Conservation (phyloP, 2,329 filamentous ascomycete species). For the Cordyceps farinosa region DNA sequence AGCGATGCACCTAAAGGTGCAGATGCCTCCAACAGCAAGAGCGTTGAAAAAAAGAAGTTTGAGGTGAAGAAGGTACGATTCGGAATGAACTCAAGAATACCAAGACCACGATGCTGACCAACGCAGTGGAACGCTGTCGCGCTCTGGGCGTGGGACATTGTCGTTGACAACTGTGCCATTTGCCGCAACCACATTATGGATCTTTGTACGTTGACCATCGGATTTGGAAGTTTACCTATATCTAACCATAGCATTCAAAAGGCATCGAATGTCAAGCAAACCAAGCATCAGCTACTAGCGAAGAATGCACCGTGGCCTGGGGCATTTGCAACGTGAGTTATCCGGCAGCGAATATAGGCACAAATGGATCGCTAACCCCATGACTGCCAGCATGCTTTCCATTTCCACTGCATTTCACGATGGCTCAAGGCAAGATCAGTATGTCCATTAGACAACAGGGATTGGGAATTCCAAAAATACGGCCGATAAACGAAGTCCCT, state of each 20-base stretch:
- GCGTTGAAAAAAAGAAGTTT: conserved; percentile 83
- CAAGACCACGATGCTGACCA: conserved; percentile 19
- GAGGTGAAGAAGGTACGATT: conserved; percentile 90
- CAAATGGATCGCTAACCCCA: conserved; percentile 22
- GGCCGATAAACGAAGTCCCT: conserved; percentile 52
- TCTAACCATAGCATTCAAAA: conserved; percentile 34
- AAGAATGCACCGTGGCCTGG: conserved; percentile 98
- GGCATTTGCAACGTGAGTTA: conserved; percentile 92
- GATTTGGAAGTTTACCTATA: not conserved
- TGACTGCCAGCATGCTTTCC: conserved; percentile 79
- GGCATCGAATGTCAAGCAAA: conserved; percentile 99
- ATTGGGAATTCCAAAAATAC: conserved; percentile 99
- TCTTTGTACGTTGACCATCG: conserved; percentile 61
- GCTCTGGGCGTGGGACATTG: conserved; percentile 98
- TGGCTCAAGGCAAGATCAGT: conserved; percentile 99
- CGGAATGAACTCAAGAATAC: not conserved
- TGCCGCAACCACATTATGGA: conserved; percentile 99
- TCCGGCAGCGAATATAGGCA: not conserved
- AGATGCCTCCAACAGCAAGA: conserved; percentile 47
- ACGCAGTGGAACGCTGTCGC: conserved; percentile 94
- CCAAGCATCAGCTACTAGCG: conserved; percentile 92
- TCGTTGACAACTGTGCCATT: conserved; percentile 98
- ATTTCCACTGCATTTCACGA: conserved; percentile 98
- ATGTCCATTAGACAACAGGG: conserved; percentile 93
- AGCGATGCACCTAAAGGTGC: conserved; percentile 68